Evolutionary conservation across 2,329 filamentous ascomycete genomes (phyloP), one percentile per base, ranked within the genome.

Genomic region (Fonsecaea nubica): DNA sequence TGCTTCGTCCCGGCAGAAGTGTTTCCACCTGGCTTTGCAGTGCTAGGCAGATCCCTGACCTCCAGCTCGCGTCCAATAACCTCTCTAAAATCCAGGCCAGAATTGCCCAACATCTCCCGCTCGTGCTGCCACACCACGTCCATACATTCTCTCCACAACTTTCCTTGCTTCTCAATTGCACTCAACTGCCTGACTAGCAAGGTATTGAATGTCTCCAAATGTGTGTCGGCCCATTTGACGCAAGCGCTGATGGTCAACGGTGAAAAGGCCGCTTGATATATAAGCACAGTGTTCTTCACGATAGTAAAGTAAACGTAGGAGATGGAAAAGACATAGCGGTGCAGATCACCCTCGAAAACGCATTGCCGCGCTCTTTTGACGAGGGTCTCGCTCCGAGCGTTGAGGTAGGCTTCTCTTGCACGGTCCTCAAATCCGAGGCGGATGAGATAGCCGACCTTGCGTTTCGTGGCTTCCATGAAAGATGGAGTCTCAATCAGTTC

Each of bases 191-290:
- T 85, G 40, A 86, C 87, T 42, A 99, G 83, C 58, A 95, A 88
- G 54, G 84, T 85, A 74, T 97, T 98, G 82, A 98, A 98, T 1
- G 89, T 89, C 73, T 97, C 93, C 1, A 98, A 88, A 76, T 96
- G 89, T 73, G 95, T 90, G 79, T 97, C 98, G n/a, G 93, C 93
- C 95, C 95, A 99, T 76, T 94, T 96, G 74, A 99, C 94, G 73
- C 93, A 96, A 0, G 93, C 93, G 74, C 92, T 96, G 86, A 95
- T 96, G 82, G 95, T 92, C 13, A 89, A 84, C 32, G 92, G 86
- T 10, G 93, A 90, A 76, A 98, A 98, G 77, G 92, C 96, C 61
- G 80, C 79, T 75, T 96, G 92, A 79, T 95, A 97, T 75, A 92
- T 93, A 74, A 87, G 86, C 67, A 98, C 91, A 0, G 95, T 98